These are phyloP conservation scores for Escovopsis sp. DNA, from an alignment of 2,329 filamentous ascomycete genomes.

Conservation along the genomic window DNA sequence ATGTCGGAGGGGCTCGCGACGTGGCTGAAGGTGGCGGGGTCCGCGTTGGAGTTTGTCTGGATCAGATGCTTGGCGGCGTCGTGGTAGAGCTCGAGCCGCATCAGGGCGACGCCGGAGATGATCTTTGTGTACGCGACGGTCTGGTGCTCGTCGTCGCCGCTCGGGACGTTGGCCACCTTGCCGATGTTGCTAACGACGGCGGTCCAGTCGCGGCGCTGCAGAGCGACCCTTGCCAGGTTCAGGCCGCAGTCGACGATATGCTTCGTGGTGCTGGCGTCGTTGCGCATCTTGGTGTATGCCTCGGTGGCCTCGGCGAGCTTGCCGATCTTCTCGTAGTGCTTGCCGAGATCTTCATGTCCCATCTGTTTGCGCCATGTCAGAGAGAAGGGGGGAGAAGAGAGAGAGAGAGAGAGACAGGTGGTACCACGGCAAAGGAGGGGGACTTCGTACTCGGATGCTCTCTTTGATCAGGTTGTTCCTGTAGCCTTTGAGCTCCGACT, in stretches of 20 bases:
- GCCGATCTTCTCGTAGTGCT: constrained; percentile 67
- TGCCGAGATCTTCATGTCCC: constrained; percentile 84
- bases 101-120: constrained; percentile 33
- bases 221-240: constrained; percentile 59
- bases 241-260: constrained; percentile 75
- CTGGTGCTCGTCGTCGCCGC: constrained; percentile 30
- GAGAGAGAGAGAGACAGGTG: not conserved
- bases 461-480: constrained; percentile 97
- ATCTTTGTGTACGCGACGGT: constrained; percentile 36
- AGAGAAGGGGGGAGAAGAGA: not conserved
- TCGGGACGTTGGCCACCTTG: constrained; percentile 46
- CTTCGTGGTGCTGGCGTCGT: constrained; percentile 69
- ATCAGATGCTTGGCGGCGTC: constrained; percentile 64
- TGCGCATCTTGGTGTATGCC: constrained; percentile 73
- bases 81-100: constrained; percentile 31
- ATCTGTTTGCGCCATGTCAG: constrained; percentile 42
- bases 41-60: constrained; percentile 35
- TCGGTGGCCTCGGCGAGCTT: constrained; percentile 60
- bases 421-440: not conserved
- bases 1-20: constrained; percentile 75
- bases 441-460: constrained; percentile 59
- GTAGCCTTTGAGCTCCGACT: constrained; percentile 76
- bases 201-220: constrained; percentile 68
- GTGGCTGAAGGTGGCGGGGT: constrained; percentile 47
- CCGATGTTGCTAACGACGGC: constrained; percentile 43